A percentile compares a stretch with the other conserved stretches of the same genome.
Evolutionary conservation across 1,284 basidiomycete species (phyloP).

Genomic region (Cystobasidium pallidum): DNA sequence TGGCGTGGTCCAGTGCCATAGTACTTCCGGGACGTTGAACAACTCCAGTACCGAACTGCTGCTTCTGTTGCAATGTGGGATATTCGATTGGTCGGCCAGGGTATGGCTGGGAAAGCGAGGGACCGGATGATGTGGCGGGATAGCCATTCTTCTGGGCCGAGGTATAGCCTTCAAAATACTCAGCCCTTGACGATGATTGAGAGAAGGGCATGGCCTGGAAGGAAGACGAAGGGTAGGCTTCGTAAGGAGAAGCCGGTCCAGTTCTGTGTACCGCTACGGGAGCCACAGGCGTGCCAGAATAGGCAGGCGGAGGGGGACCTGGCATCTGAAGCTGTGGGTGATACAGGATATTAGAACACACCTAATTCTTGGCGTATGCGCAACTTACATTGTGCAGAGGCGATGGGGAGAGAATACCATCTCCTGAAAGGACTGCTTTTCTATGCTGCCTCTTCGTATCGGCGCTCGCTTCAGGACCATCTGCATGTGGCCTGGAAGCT

Average conservation of each 20-base stretch:
- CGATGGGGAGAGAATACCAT: conserved; percentile 14
- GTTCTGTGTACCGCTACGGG: conserved; percentile 48
- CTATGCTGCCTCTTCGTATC: conserved; percentile 36
- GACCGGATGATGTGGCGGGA: conserved; percentile 19
- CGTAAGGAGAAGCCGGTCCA: conserved; percentile 46
- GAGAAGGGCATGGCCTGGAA: conserved; percentile 13
- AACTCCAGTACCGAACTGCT: conserved; percentile 1
- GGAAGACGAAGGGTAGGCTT: conserved; percentile 46
- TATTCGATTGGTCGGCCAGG: conserved; percentile 69
- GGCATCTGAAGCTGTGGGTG: conserved; percentile 17
- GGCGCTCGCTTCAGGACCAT: neutral
- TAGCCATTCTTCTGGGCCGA: conserved; percentile 15
- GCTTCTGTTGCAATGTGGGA: conserved; percentile 64
- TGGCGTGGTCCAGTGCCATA: neutral
- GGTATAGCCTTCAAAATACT: conserved; percentile 37
- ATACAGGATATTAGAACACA: neutral
- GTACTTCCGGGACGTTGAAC: conserved; percentile 26
- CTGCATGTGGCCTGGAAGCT: conserved; percentile 9
- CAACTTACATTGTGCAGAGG: neutral
- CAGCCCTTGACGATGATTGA: neutral
- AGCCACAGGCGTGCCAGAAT: conserved; percentile 46
- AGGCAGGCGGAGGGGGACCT: conserved; percentile 15
- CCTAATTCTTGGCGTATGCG: neutral
- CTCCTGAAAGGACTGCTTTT: conserved; percentile 40
- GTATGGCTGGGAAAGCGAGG: conserved; percentile 28